Base-by-base conservation (phyloP, 768 basidiomycete genomes). In the Podaxis sp. region DNA sequence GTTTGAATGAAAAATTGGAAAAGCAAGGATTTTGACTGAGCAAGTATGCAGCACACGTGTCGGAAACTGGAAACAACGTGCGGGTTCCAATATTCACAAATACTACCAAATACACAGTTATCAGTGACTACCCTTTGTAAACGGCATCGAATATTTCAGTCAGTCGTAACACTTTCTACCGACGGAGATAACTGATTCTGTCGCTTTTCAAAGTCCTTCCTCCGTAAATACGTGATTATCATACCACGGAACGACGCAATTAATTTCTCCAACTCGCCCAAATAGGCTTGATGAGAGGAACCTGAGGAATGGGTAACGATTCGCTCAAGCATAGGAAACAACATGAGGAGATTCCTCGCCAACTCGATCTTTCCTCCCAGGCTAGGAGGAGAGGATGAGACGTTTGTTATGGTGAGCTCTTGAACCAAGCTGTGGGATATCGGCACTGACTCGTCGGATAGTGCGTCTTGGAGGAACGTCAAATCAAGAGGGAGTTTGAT, bases 401-500 rank as follows among this genome's bases (percentile, higher is more conserved):
- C 7, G 8, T n/a, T 42, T 17, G 59, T 61, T 7, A 61, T 26
- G 6, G 59, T 61, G 26, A 61, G 59, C 33, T 52, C 51, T 42
- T 42, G 33, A n/a, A 53, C 36, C 7, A 24, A 36, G 17, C 59
- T 61, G 13, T 5, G 22, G 24, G 39, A 40, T 22, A 53, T 28
- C 15, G 52, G 22, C 12, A 26, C 19, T 28, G 46, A 22, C 11
- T 53, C 59, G 7, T 53, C 52, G 12, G 19, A 40, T 1, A 61
- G 52, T 19, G 22, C 4, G 4, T 9, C 40, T 15, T 44, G 51
- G 17, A 53, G 22, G 36, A 42, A 24, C 28, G 38, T 5, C 19
- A 61, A 42, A 39, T 42, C 51, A 28, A 61, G 52, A 19, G 59
- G 59, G 38, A 53, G 52, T 26, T 61, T 30, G 39, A 61, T 19